Evolutionary conservation across 2,329 filamentous ascomycete species (phyloP).

Genomic region (Colletotrichum somersetense): DNA sequence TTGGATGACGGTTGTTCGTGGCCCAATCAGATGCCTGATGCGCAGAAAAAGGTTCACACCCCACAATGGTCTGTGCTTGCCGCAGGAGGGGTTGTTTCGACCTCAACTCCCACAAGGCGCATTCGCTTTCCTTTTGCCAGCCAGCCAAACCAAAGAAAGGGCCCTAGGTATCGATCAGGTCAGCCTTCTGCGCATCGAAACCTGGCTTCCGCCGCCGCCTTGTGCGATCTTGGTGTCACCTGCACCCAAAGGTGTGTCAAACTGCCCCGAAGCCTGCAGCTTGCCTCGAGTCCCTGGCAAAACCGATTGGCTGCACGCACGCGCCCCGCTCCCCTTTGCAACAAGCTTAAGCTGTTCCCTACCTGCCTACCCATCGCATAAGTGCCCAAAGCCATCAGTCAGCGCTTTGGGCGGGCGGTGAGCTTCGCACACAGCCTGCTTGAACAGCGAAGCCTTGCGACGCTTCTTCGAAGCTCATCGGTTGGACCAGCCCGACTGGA

Average conservation of each 20-base stretch:
- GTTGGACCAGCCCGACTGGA: constrained; percentile 7
- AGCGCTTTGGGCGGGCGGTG: constrained; percentile 19
- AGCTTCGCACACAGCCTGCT: constrained; percentile 18
- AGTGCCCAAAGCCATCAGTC: constrained; percentile 9
- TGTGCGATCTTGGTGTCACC: constrained; percentile 14
- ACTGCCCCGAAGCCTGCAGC: constrained; percentile 34
- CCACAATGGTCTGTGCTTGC: constrained; percentile 31
- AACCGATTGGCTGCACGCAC: constrained; percentile 8
- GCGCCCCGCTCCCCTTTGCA: background rate
- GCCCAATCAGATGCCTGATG: constrained; percentile 14
- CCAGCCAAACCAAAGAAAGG: constrained; percentile 8
- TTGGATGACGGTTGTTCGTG: constrained; percentile 11
- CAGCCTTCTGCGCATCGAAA: constrained; percentile 7
- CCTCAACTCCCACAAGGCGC: constrained; percentile 25
- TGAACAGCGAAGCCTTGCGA: constrained; percentile 7
- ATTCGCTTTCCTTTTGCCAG: constrained; percentile 22
- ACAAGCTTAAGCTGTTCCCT: constrained; percentile 16
- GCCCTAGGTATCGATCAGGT: background rate
- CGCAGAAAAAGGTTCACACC: constrained; percentile 24
- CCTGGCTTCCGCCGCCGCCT: constrained; percentile 23
- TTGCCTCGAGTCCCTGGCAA: constrained; percentile 17
- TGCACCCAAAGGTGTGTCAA: background rate
- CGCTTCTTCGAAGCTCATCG: constrained; percentile 3
- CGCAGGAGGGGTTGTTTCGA: constrained; percentile 38
- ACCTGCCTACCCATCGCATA: constrained; percentile 4